phyloP scores from a whole-genome alignment of 805 yeast species.

The Ogataea haglerorum region DNA sequence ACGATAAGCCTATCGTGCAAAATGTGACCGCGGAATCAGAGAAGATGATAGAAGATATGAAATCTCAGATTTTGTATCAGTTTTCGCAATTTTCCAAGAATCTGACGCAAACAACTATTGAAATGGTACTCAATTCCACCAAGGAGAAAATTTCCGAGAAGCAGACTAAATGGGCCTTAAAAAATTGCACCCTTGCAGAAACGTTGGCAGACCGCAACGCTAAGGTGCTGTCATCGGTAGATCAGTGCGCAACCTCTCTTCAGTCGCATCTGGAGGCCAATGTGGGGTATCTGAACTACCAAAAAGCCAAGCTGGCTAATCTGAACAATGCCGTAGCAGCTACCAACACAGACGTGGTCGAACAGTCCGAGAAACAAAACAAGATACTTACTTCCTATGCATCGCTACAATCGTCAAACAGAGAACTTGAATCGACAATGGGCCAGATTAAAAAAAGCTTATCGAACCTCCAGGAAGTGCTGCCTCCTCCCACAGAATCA shows the following conservation, averaged over 20 bases:
- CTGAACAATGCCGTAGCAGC: background rate
- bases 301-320: conserved; percentile 11
- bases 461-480: conserved; percentile 1
- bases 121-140: conserved; percentile 8
- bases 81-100: conserved; percentile 8
- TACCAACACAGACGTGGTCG: background rate
- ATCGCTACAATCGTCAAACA: conserved; percentile 1
- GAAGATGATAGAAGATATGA: conserved; percentile 9
- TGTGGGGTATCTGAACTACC: conserved; percentile 16
- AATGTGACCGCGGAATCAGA: conserved; percentile 5
- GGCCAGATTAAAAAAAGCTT: conserved; percentile 4
- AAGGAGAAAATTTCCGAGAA: conserved; percentile 7
- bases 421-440: conserved; percentile 1
- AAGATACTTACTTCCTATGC: conserved; percentile 5
- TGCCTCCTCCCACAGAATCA: background rate
- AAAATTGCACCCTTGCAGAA: conserved; percentile 1
- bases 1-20: background rate
- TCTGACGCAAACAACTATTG: conserved; percentile 11
- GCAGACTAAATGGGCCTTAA: conserved; percentile 8
- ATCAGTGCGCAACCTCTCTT: conserved; percentile 3
- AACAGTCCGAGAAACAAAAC: background rate
- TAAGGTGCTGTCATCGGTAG: background rate
- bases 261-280: conserved; percentile 14
- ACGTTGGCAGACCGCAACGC: background rate
- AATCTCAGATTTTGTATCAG: conserved; percentile 5